Conservation (phyloP, 164 flowering plant species). For the Saururus chinensis region DNA sequence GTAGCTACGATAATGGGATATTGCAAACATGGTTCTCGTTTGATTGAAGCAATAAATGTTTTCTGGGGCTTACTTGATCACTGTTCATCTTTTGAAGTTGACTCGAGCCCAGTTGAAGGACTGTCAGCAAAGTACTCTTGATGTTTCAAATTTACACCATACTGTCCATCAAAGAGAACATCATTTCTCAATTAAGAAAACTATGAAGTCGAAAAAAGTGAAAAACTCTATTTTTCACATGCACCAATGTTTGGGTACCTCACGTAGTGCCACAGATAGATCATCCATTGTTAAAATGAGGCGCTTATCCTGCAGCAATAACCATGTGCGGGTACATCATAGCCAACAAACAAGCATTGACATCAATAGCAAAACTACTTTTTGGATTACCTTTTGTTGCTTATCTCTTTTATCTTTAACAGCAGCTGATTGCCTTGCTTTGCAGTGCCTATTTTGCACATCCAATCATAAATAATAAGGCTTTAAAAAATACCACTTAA, state of each 20-base stretch:
- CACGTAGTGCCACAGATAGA: conserved; percentile 77
- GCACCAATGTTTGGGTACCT: conserved; percentile 34
- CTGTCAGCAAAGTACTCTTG: conserved; percentile 89
- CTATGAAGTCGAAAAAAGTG: not conserved
- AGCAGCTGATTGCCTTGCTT: conserved; percentile 70
- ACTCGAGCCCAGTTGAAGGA: conserved; percentile 64
- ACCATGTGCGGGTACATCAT: not conserved
- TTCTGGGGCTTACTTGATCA: not conserved
- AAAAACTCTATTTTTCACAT: not conserved
- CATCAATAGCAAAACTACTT: not conserved
- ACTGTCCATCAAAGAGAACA: conserved; percentile 26
- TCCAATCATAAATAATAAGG: not conserved
- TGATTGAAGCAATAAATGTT: too few relatives aligned
- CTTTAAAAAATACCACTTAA: too few relatives aligned
- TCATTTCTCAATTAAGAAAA: not conserved
- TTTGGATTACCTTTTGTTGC: conserved; percentile 63
- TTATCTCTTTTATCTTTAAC: conserved; percentile 84
- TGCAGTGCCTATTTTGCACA: conserved; percentile 51
- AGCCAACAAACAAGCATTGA: not conserved
- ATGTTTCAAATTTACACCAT: conserved; percentile 80
- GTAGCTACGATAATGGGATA: too few relatives aligned
- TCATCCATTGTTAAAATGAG: conserved; percentile 91
- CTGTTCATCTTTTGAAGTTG: conserved; percentile 58
- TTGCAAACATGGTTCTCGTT: too few relatives aligned
- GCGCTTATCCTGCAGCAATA: conserved; percentile 70